Evolutionary conservation across 2,329 filamentous ascomycete species (phyloP).

Genomic region (Amphichorda felina): DNA sequence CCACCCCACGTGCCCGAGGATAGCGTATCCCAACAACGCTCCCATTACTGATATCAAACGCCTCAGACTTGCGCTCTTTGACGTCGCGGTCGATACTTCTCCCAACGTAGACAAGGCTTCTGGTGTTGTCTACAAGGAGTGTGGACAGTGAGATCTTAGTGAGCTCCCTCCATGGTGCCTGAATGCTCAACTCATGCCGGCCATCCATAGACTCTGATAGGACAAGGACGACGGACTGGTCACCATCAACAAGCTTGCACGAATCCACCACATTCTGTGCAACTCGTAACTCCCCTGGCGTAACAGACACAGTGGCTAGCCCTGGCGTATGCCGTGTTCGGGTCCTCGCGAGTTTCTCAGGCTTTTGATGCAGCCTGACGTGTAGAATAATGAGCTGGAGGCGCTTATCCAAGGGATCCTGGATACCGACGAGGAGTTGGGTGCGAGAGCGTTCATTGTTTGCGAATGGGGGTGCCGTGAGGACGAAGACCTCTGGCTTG

Average conservation of each 20-base stretch:
- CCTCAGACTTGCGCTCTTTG: slow-evolving; percentile 28
- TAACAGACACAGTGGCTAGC: slow-evolving; percentile 13
- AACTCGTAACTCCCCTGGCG: slow-evolving; percentile 37
- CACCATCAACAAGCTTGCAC: slow-evolving; percentile 57
- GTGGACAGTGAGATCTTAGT: slow-evolving; percentile 54
- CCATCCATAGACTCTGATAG: slow-evolving; percentile 54
- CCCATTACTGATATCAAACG: slow-evolving; percentile 32
- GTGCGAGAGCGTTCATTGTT: slow-evolving; percentile 39
- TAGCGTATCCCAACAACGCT: slow-evolving; percentile 45
- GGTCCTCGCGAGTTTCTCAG: slow-evolving; percentile 13
- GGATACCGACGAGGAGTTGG: slow-evolving; percentile 54
- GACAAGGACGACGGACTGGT: slow-evolving; percentile 56
- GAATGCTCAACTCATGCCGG: slow-evolving; percentile 54
- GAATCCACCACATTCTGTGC: slow-evolving; percentile 61
- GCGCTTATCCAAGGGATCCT: slow-evolving; percentile 55
- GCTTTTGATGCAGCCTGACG: slow-evolving; percentile 30
- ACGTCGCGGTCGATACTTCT: slow-evolving; percentile 40
- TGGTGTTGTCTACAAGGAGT: slow-evolving; percentile 46
- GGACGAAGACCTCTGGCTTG: slow-evolving; percentile 55
- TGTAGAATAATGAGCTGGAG: slow-evolving; percentile 56
- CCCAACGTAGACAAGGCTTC: slow-evolving; percentile 44
- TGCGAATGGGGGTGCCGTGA: slow-evolving; percentile 45
- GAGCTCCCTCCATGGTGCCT: slow-evolving; percentile 63
- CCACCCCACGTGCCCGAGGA: slow-evolving; percentile 43
- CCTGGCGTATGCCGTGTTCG: slow-evolving; percentile 2